A percentile compares a stretch with the other conserved stretches of the same genome.
Evolutionary conservation across 1,139 yeast species (phyloP).

Genomic region (Suhomyces chickasaworum): DNA sequence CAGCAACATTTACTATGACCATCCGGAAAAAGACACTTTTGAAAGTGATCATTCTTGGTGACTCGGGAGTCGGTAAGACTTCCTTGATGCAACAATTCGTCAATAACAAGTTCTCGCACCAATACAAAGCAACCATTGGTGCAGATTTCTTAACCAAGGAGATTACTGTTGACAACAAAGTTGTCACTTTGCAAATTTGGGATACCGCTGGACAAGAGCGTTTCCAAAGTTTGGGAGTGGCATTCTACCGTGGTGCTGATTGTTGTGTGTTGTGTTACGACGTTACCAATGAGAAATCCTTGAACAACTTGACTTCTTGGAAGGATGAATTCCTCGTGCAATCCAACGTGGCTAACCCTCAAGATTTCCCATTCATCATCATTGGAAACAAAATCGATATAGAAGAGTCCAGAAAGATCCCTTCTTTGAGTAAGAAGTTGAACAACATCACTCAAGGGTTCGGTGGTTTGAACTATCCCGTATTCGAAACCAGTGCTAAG

Average conservation of each 20-base stretch:
- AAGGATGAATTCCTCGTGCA: constrained; percentile 93
- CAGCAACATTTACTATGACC: constrained; percentile 49
- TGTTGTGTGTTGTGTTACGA: constrained; percentile 84
- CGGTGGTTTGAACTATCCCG: constrained; percentile 78
- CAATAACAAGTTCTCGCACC: constrained; percentile 91
- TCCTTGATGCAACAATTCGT: constrained; percentile 96
- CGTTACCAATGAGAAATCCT: constrained; percentile 57
- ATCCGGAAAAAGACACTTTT: constrained; percentile 85
- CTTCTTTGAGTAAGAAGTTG: constrained; percentile 76
- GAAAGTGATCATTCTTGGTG: constrained; percentile 93
- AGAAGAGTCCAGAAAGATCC: constrained; percentile 85
- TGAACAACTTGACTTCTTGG: constrained; percentile 90
- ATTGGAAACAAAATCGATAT: constrained; percentile 94
- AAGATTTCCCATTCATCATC: constrained; percentile 91
- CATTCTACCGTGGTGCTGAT: constrained; percentile 97
- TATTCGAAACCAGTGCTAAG: constrained; percentile 51
- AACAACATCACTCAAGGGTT: constrained; percentile 77
- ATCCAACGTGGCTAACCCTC: constrained; percentile 91
- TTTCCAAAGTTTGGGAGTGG: constrained; percentile 95
- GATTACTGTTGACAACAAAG: constrained; percentile 76
- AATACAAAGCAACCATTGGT: constrained; percentile 96
- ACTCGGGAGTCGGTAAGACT: constrained; percentile 97
- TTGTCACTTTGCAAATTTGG: constrained; percentile 90
- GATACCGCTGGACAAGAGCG: constrained; percentile 99
- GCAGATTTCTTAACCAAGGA: constrained; percentile 96